Evolutionary conservation across 805 yeast species (phyloP), one percentile per base, ranked within the genome.

Genomic region (Cyberlindnera mrakii): DNA sequence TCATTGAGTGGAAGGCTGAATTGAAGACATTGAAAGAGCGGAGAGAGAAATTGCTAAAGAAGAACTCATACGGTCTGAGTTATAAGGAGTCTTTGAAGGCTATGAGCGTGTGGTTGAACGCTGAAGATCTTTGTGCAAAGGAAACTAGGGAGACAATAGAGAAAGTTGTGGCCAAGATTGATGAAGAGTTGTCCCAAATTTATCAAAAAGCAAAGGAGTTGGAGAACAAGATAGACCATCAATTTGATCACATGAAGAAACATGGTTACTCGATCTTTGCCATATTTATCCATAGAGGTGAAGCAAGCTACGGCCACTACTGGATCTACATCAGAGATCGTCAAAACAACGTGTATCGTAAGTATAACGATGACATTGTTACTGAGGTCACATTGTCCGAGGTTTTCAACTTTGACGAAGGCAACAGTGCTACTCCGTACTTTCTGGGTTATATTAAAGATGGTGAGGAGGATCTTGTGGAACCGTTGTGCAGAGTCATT

Each of bases 291-390:
- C 99, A 93, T 62, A 71, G 96, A 40, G 99, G 99, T 6, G 95
- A 89, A 55, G 98, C 96, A 0, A 81, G 88, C 40, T 91, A 86
- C 58, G 99, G 99, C 3, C 99, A 93, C 63, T 93, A 93, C 63
- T 93, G 98, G 97, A 77, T 91, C 15, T 93, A 91, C 59, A 90
- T 93, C 48, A 78, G 77, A 46, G 98, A 93, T 62, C 77, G 80
- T 3, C 73, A 73, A 48, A 70, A 72, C 16, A 73, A 76, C 25
- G 66, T 85, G 17, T 93, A 80, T 77, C 71, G 96, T 48, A 90
- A 88, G 67, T 93, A 93, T 63, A 93, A 93, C 58, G 99, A 93
- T 66, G 98, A 93, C 55, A 72, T 74, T n/a, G 95, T 93, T n/a
- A 78, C 88, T 3, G 95, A 83, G 50, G 96, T 85, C 1, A 66